phyloP scores from a whole-genome alignment of 768 basidiomycete species.

The Leccinum broughii region DNA sequence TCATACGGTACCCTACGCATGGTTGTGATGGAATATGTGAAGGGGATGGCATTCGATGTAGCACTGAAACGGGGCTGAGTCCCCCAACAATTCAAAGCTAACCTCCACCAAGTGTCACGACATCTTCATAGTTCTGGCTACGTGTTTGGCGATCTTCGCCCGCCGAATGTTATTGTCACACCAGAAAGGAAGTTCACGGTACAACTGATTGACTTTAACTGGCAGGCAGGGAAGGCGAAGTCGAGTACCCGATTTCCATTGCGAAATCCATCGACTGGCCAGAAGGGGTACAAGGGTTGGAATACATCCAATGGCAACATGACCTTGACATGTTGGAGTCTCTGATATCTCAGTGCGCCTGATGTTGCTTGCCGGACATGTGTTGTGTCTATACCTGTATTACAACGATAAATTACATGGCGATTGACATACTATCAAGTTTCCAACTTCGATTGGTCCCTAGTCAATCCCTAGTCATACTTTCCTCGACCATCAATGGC shows the following conservation, averaged over 20 bases:
- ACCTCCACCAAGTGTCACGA: constrained; percentile 22
- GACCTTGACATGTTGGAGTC: too few relatives aligned
- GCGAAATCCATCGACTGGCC: background rate
- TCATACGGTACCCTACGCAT: constrained; percentile 27
- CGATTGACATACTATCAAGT: too few relatives aligned
- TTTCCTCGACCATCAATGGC: constrained; percentile 38
- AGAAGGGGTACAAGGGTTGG: background rate
- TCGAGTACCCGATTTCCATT: background rate
- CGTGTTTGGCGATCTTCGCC: constrained; percentile 38
- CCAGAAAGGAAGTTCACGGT: background rate
- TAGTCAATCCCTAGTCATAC: constrained; percentile 31
- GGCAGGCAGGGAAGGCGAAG: constrained; percentile 5
- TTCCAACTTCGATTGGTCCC: too few relatives aligned
- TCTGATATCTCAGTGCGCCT: too few relatives aligned
- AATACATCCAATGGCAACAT: background rate
- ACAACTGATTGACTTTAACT: constrained; percentile 11
- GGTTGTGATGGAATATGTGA: constrained; percentile 43
- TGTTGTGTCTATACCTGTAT: too few relatives aligned
- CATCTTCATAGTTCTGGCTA: constrained; percentile 33
- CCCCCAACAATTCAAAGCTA: constrained; percentile 16
- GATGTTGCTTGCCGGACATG: too few relatives aligned
- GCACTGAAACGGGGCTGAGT: background rate
- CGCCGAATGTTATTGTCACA: constrained; percentile 34
- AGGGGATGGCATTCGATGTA: constrained; percentile 9
- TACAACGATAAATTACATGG: too few relatives aligned